phyloP scores from a whole-genome alignment of 2,329 filamentous ascomycete genomes.

The Simplicillium sp. region DNA sequence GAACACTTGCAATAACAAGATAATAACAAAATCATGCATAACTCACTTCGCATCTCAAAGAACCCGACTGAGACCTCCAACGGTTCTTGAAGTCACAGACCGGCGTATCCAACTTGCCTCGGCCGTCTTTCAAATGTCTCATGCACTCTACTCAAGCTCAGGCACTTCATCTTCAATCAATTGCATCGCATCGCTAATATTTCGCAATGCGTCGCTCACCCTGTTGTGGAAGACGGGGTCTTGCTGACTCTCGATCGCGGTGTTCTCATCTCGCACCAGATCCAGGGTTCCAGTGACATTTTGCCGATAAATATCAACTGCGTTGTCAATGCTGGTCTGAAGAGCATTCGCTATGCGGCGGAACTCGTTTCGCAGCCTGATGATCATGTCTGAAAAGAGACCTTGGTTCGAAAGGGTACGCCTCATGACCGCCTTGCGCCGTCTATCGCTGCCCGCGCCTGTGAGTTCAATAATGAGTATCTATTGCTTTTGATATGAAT shows the following conservation, averaged over 20 bases:
- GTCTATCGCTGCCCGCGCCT: conserved; percentile 22
- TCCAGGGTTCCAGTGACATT: conserved; percentile 19
- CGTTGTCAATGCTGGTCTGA: conserved; percentile 11
- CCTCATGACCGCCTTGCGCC: conserved; percentile 24
- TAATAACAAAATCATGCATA: no score
- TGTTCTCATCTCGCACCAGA: conserved; percentile 27
- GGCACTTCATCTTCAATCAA: no score
- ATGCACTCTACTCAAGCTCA: no score
- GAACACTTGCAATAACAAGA: no score
- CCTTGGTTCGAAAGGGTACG: conserved; percentile 11
- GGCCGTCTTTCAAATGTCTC: no score
- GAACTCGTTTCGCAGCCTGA: conserved; percentile 15
- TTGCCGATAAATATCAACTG: conserved; percentile 13
- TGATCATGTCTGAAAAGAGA: conserved; percentile 21
- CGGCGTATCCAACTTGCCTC: no score
- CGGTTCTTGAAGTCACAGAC: no score
- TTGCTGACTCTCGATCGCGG: conserved; percentile 22
- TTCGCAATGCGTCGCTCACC: conserved; percentile 11
- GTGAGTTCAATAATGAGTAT: no score
- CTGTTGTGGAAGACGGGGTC: conserved; percentile 23
- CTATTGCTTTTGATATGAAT: no score
- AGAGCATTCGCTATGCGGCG: conserved; percentile 9
- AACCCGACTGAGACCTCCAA: no score
- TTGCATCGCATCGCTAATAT: no score
- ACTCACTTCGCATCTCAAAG: no score